Evolutionary conservation across 768 basidiomycete species (phyloP), one percentile per base, ranked within the genome.

Genomic region (Mycena epipterygia): DNA sequence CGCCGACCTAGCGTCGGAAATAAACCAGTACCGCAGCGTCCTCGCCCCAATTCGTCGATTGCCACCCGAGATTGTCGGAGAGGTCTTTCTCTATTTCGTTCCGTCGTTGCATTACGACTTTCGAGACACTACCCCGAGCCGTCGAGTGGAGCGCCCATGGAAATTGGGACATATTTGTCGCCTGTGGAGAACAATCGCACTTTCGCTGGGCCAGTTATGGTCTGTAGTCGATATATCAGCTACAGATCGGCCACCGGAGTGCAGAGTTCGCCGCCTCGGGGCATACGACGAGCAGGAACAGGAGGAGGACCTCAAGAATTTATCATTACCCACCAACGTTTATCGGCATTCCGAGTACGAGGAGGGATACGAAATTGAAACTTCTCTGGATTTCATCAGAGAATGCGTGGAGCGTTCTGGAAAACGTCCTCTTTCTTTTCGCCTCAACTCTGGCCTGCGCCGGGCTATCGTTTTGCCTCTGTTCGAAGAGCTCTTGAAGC

Each of bases 61-160:
- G 1, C 68, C 68, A 14, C 27, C 53, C 8, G 68, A 69, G 27
- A 49, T 68, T 9, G 21, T 68, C 12, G 25, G 12, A 9, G 67
- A 68, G 37, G 57, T 68, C 35, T 68, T 68, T 17, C 51, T 68
- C 48, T 63, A 68, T 32, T 68, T 68, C 33, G 42, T 42, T 35
- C 67, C 67, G 2, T 32, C 51, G 21, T n/a, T 63, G 12, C 33
- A 44, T 1, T 27, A 9, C 16, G 3, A 23, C n/a, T 63, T 62
- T 27, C 21, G 33, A 17, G n/a, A n/a, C n/a, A n/a, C n/a, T 19
- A 6, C 2, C 48, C 30, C 19, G 11, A 30, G 9, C 21, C 11
- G 23, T 6, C 49, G 4, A 27, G 27, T 41, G 16, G 19, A 30
- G 25, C 25, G 48, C 30, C 67, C 59, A 2, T 61, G 59, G 67